These are phyloP conservation scores for Mortierella sp. DNA, from an alignment of 371 early-diverging fungal genomes.

Conservation along the genomic window DNA sequence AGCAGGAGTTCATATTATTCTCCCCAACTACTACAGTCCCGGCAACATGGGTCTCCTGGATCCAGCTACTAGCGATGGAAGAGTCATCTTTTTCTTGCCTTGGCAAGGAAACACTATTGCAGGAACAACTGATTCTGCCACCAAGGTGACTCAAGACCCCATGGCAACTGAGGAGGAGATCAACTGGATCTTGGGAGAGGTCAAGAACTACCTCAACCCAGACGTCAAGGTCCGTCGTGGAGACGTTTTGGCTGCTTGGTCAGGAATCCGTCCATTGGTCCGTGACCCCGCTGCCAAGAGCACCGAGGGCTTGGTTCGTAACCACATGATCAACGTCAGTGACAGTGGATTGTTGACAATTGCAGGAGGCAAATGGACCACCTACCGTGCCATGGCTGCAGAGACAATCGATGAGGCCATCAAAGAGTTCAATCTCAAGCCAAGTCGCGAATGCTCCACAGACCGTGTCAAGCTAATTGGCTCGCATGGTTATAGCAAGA, in stretches of 20 bases:
- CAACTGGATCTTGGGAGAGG: conserved; percentile 96
- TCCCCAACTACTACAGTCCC: conserved; percentile 96
- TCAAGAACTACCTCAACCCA: conserved; percentile 88
- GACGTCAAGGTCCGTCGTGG: conserved; percentile 94
- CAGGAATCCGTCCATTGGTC: conserved; percentile 99
- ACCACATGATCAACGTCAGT: conserved; percentile 95
- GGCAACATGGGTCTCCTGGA: conserved; percentile 98
- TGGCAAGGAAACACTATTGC: conserved; percentile 98
- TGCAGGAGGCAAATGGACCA: conserved; percentile 99
- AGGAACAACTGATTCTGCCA: conserved; percentile 98
- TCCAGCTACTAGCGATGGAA: conserved; percentile 97
- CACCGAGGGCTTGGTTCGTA: conserved; percentile 96
- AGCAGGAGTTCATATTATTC: conserved; percentile 97
- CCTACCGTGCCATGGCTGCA: conserved; percentile 98
- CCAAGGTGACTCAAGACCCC: conserved; percentile 84
- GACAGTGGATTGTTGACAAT: conserved; percentile 92
- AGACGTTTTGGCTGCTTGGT: conserved; percentile 98
- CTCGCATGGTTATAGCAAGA: conserved; percentile 86
- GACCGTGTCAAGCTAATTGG: conserved; percentile 89
- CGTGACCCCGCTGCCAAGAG: conserved; percentile 93
- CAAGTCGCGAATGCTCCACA: conserved; percentile 76
- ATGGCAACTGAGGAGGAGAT: conserved; percentile 95
- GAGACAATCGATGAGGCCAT: conserved; percentile 97
- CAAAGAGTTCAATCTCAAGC: conserved; percentile 62
- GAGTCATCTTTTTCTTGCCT: conserved; percentile 99